Evolutionary conservation across 805 yeast genomes (phyloP).

Genomic region (Hyphopichia homilentoma): DNA sequence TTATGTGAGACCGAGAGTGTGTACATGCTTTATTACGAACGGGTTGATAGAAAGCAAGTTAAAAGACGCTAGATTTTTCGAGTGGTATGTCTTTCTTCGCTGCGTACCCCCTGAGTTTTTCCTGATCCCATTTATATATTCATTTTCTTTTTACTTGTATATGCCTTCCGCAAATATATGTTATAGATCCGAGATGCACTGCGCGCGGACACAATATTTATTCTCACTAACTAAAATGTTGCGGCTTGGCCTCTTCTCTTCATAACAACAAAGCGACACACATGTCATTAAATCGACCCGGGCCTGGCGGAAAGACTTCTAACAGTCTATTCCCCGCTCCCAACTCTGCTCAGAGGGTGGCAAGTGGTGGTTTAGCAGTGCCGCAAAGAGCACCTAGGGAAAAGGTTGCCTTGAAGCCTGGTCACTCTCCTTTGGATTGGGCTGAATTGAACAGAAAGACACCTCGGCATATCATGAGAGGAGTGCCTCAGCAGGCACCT

Average conservation of each 20-base stretch:
- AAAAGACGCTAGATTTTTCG: slow-evolving; percentile 4
- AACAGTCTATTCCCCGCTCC: slow-evolving; percentile 25
- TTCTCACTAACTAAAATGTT: no score
- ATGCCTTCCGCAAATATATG: not conserved
- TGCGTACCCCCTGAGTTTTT: no score
- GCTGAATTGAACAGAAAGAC: slow-evolving; percentile 50
- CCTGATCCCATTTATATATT: not conserved
- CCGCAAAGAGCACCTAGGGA: slow-evolving; percentile 15
- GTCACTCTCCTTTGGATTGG: slow-evolving; percentile 88
- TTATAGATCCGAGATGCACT: no score
- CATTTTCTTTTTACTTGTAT: not conserved
- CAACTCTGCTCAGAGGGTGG: slow-evolving; percentile 35
- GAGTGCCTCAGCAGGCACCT: slow-evolving; percentile 47
- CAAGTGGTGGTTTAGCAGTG: slow-evolving; percentile 9
- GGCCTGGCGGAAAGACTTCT: not conserved
- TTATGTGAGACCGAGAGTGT: slow-evolving; percentile 70
- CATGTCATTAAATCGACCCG: not conserved
- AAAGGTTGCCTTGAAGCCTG: slow-evolving; percentile 68
- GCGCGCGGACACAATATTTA: no score
- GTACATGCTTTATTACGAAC: slow-evolving; percentile 81
- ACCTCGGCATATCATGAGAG: slow-evolving; percentile 49
- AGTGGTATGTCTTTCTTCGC: no score
- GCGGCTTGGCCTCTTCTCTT: no score
- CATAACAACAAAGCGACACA: no score
- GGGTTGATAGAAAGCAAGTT: slow-evolving; percentile 33